Base-by-base conservation (phyloP, 139 green algal genomes). In the Tetradesmus lagerheimii region DNA sequence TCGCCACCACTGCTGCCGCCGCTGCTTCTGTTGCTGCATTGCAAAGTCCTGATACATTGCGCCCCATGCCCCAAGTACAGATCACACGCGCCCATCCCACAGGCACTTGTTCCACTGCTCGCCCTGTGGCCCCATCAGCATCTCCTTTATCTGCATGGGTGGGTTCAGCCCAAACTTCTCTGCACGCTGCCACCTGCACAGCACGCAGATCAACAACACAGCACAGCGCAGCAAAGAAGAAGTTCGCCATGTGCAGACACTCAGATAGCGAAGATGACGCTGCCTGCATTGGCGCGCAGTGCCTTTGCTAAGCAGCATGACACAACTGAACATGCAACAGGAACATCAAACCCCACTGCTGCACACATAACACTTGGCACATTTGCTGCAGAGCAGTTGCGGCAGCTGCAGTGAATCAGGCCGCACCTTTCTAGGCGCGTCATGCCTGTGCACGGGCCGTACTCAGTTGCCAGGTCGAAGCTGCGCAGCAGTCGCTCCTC, bases 131-230 rank as follows among this genome's bases (percentile, higher is more conserved):
- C 43, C 77, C 6, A 37, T 66, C 23, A 85, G 87, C 77, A 90
- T 11, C 20, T 86, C 31, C 43, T 34, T 34, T 0, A 90, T 27
- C 5, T 79, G 76, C 35, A 50, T n/a, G 23, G 87, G 87, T 14
- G 87, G 87, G 45, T 86, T 80, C 12, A 90, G 87, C 23, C 87
- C 87, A 85, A 90, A 86, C 50, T 80, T 45, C 8, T 50, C 76
- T 29, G 87, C 87, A 41, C 87, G 87, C 53, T 90, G n/a, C 87
- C 87, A 90, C 76, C 85, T 89, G 85, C 34, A 78, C 27, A n/a
- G 53, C 20, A 35, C 34, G 20, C 11, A 80, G 53, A 5, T n/a
- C n/a, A n/a, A n/a, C n/a, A n/a, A 35, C 31, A 27, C 20, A 50
- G 62, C 53, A 88, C 71, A 80, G 20, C 31, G n/a, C n/a, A n/a